Evolutionary conservation across 352 stramenopile species (phyloP).

Genomic region (Pythium aphanidermatum): DNA sequence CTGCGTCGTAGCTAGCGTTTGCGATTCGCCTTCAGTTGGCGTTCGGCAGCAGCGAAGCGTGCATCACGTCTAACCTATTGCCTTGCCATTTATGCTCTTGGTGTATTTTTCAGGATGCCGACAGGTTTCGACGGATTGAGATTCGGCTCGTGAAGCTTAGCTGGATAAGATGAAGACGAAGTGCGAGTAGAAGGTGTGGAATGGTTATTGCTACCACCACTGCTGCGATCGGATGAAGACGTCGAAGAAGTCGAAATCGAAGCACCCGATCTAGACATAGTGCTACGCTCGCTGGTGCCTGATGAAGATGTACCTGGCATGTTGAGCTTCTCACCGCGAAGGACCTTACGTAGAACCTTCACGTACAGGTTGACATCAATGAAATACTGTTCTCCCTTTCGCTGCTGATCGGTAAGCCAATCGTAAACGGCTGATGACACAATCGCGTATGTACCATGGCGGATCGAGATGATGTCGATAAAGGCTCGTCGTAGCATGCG

Average conservation of each 20-base stretch:
- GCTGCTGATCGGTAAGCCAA: slow-evolving; percentile 54
- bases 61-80: no score
- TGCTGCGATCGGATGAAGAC: slow-evolving; percentile 10
- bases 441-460: slow-evolving; percentile 62
- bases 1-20: no score
- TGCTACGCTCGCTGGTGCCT: slow-evolving; percentile 9
- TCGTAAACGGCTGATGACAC: slow-evolving; percentile 61
- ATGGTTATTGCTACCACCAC: slow-evolving; percentile 5
- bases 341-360: slow-evolving; percentile 34
- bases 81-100: no score
- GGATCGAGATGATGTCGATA: slow-evolving; percentile 62
- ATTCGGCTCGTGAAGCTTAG: slow-evolving; percentile 22
- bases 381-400: slow-evolving; percentile 57
- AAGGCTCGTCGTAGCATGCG: slow-evolving; percentile 68
- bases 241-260: slow-evolving; percentile 10
- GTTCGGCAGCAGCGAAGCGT: no score
- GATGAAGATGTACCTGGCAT: slow-evolving; percentile 12
- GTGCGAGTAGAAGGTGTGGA: not conserved
- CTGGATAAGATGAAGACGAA: slow-evolving; percentile 21
- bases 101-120: slow-evolving; percentile 52
- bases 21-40: no score
- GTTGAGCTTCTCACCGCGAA: slow-evolving; percentile 18
- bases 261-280: slow-evolving; percentile 12
- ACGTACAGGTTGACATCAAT: slow-evolving; percentile 47
- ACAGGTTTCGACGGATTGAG: slow-evolving; percentile 37